Percentiles rank a stretch among this genome's conserved stretches.
phyloP scores from a whole-genome alignment of 2,329 filamentous ascomycete species.

The Aspergillus viridinutans region DNA sequence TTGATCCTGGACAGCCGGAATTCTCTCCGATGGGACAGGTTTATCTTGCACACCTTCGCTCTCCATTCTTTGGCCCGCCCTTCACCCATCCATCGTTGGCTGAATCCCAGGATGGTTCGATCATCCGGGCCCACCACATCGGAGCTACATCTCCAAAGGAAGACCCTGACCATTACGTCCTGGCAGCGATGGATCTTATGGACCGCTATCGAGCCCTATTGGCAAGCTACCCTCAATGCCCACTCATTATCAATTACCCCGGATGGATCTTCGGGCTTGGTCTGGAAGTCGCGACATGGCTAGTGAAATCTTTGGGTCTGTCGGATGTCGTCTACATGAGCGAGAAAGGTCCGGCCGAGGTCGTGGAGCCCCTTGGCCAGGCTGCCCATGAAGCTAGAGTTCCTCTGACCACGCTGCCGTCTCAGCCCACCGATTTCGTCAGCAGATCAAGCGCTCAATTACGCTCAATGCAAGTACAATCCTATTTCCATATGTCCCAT shows the following conservation, averaged over 20 bases:
- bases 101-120: constrained; percentile 30
- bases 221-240: constrained; percentile 39
- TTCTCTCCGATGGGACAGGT: constrained; percentile 57
- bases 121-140: constrained; percentile 52
- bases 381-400: constrained; percentile 35
- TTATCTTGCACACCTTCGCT: constrained; percentile 50
- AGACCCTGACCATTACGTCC: constrained; percentile 53
- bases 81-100: constrained; percentile 49
- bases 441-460: constrained; percentile 49
- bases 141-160: constrained; percentile 52
- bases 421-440: constrained; percentile 42
- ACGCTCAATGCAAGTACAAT: constrained; percentile 56
- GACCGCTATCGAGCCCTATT: constrained; percentile 44
- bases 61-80: constrained; percentile 52
- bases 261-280: constrained; percentile 54
- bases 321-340: constrained; percentile 54
- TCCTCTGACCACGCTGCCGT: constrained; percentile 44
- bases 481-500: constrained; percentile 53
- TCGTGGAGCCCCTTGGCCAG: constrained; percentile 38
- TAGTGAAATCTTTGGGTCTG: constrained; percentile 45
- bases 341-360: constrained; percentile 44
- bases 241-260: constrained; percentile 55
- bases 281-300: constrained; percentile 44
- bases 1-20: constrained; percentile 58
- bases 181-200: constrained; percentile 51